Percentiles rank a stretch among this genome's conserved stretches.
Conservation (phyloP, 2,329 filamentous ascomycete species). For the Ascochyta lentis region DNA sequence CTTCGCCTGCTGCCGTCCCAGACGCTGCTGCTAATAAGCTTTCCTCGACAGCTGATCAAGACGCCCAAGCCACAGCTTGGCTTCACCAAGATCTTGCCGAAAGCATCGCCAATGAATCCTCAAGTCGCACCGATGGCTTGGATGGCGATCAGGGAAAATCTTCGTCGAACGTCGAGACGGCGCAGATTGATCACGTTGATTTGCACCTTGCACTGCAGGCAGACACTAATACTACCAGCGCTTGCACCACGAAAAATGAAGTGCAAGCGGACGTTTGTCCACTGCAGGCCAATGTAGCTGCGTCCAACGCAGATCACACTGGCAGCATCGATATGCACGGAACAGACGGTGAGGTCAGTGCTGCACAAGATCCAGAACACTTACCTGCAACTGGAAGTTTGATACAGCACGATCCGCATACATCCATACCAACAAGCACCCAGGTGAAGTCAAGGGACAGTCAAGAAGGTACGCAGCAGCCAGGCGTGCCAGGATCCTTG, state of each 20-base stretch:
- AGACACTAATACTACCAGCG: neutral
- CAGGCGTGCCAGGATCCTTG: neutral
- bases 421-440: neutral
- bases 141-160: conserved; percentile 17
- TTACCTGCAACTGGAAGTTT: neutral
- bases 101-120: conserved; percentile 14
- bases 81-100: conserved; percentile 24
- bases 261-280: neutral
- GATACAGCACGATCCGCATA: neutral
- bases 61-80: conserved; percentile 26
- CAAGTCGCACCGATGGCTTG: conserved; percentile 18
- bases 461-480: neutral
- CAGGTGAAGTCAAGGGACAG: neutral
- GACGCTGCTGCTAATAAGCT: conserved; percentile 30
- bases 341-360: neutral
- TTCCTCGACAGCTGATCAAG: conserved; percentile 28
- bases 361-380: neutral
- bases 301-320: neutral
- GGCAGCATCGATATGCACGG: neutral
- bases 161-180: conserved; percentile 18
- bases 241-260: neutral
- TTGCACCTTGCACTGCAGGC: conserved; percentile 8
- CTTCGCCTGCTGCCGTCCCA: conserved; percentile 30
- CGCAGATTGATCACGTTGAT: conserved; percentile 16
- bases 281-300: neutral